Conservation (phyloP, 768 basidiomycete species). For the Trametes coccinea region DNA sequence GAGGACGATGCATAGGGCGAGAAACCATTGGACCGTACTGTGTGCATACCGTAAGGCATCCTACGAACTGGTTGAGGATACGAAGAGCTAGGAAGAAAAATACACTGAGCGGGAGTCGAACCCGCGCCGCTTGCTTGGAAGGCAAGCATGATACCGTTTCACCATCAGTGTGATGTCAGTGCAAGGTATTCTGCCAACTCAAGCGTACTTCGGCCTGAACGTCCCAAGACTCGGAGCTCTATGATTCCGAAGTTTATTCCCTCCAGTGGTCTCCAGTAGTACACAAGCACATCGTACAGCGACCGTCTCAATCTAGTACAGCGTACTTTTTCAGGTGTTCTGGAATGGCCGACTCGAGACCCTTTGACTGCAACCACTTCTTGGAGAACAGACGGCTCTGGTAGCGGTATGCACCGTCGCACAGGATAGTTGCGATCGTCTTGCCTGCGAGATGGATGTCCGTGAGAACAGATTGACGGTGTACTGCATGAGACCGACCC, state of each 20-base stretch:
- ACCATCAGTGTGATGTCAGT: conserved; percentile 20
- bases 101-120: conserved; percentile 30
- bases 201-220: background rate
- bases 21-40: too few relatives aligned
- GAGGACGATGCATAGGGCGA: too few relatives aligned
- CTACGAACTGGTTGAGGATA: too few relatives aligned
- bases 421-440: conserved; percentile 84
- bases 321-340: conserved; percentile 84
- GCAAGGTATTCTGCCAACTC: background rate
- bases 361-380: conserved; percentile 85
- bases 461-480: background rate
- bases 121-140: conserved; percentile 51
- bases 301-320: conserved; percentile 60
- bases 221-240: too few relatives aligned
- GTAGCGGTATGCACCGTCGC: conserved; percentile 96
- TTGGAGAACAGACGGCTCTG: conserved; percentile 95
- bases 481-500: conserved; percentile 27
- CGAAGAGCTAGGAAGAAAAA: background rate
- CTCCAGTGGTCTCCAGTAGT: too few relatives aligned
- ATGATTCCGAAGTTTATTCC: too few relatives aligned
- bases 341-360: conserved; percentile 76
- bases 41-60: too few relatives aligned
- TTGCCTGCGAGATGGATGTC: conserved; percentile 50
- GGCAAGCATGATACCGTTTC: conserved; percentile 76
- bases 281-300: too few relatives aligned